Conservation (phyloP, 2,329 filamentous ascomycete species). For the Colletotrichum sp. region DNA sequence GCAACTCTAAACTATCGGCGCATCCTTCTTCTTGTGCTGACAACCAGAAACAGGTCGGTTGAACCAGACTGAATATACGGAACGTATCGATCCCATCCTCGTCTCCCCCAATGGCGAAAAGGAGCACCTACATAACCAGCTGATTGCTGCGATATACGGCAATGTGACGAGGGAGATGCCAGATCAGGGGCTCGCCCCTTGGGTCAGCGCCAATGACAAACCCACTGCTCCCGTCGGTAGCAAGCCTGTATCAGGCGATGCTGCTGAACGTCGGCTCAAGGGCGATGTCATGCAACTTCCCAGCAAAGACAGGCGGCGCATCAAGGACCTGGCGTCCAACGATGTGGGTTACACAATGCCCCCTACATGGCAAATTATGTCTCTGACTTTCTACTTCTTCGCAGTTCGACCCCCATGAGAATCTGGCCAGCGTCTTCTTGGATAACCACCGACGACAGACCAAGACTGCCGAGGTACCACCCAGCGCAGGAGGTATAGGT, state of each 20-base stretch:
- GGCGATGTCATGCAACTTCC: conserved; percentile 74
- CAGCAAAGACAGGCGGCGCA: conserved; percentile 67
- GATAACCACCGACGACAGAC: conserved; percentile 53
- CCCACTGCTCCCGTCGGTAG: conserved; percentile 59
- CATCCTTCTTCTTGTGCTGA: background rate
- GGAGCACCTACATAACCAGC: conserved; percentile 71
- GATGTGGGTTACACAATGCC: conserved; percentile 52
- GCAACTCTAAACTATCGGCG: background rate
- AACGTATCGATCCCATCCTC: conserved; percentile 65
- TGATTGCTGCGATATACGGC: conserved; percentile 69
- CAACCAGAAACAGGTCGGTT: conserved; percentile 56
- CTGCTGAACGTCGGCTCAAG: conserved; percentile 69
- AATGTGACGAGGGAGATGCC: conserved; percentile 75
- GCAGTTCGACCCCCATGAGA: conserved; percentile 61
- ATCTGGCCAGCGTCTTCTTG: conserved; percentile 55
- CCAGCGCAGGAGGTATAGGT: conserved; percentile 65
- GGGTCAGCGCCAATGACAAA: conserved; percentile 76
- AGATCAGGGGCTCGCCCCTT: conserved; percentile 70
- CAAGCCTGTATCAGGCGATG: conserved; percentile 70
- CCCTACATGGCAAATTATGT: background rate
- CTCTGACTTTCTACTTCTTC: conserved; percentile 24
- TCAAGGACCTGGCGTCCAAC: conserved; percentile 68
- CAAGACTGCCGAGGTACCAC: conserved; percentile 64
- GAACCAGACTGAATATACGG: conserved; percentile 66
- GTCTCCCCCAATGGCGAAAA: conserved; percentile 61